Evolutionary conservation across 1,139 yeast genomes (phyloP).

Genomic region (Yamadazyma spencermartinsiae): DNA sequence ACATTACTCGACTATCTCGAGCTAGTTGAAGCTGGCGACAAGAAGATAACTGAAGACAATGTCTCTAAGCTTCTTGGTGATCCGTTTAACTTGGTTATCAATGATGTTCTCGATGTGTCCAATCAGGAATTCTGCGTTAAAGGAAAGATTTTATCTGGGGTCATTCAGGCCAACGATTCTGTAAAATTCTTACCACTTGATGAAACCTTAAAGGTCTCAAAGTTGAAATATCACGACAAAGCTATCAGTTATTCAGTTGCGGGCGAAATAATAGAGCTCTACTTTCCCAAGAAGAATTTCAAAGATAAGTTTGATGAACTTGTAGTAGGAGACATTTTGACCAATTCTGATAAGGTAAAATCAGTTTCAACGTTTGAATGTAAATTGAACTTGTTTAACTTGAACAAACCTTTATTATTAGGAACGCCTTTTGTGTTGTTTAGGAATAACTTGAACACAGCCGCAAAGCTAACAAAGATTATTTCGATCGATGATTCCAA

Average conservation of each 20-base stretch:
- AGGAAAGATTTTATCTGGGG: slow-evolving; percentile 78
- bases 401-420: slow-evolving; percentile 71
- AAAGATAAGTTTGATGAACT: slow-evolving; percentile 50
- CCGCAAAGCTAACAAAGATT: slow-evolving; percentile 67
- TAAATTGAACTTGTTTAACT: slow-evolving; percentile 64
- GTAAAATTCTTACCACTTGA: slow-evolving; percentile 58
- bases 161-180: slow-evolving; percentile 74
- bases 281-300: slow-evolving; percentile 47
- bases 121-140: slow-evolving; percentile 45
- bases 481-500: slow-evolving; percentile 39
- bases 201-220: slow-evolving; percentile 34
- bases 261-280: slow-evolving; percentile 70
- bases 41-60: slow-evolving; percentile 15
- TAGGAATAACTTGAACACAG: slow-evolving; percentile 76
- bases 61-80: slow-evolving; percentile 29
- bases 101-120: slow-evolving; percentile 43
- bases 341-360: slow-evolving; percentile 41
- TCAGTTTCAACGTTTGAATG: slow-evolving; percentile 55
- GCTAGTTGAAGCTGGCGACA: slow-evolving; percentile 16
- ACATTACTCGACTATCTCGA: slow-evolving; percentile 64
- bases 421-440: slow-evolving; percentile 85
- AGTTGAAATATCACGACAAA: slow-evolving; percentile 27
- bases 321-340: slow-evolving; percentile 68
- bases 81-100: slow-evolving; percentile 50
- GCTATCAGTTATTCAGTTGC: slow-evolving; percentile 51